Evolutionary conservation across 2,329 filamentous ascomycete species (phyloP), one percentile per base, ranked within the genome.

Genomic region (Metarhizium humberi): DNA sequence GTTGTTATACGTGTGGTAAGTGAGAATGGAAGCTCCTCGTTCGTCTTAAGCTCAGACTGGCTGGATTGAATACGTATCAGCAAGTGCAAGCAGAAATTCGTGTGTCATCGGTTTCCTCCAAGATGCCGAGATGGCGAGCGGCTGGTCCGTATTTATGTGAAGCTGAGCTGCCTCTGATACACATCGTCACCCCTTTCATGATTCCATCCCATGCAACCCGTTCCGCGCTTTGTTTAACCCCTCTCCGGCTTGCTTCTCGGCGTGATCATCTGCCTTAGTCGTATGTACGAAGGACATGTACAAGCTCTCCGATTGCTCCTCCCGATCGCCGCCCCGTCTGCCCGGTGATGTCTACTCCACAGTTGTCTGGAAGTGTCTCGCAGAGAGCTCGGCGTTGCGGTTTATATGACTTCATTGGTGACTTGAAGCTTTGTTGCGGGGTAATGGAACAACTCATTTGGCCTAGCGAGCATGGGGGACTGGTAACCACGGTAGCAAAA

Each of bases 381-480:
- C 55, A 50, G 29, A 47, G 50, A 57, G 52, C 46, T 58, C 57
- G 57, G 57, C 52, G 56, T 58, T 49, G 2, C 14, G 7, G 29
- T 13, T 46, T 45, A 40, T 16, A 13, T 32, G 46, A 47, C 40
- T 48, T 46, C 49, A 53, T 50, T 50, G 49, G 53, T 25, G 20
- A 43, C 50, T 29, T 45, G 45, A 30, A 48, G 45, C 20, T 48
- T 13, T 29, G 13, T 2, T 30, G 25, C 11, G 45, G 45, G 45
- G 42, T 34, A 11, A 34, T 11, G 10, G 32, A 34, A 34, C 32
- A 11, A 34, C 32, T 34, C 6, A 34, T 34, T 34, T 34, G 10
- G 32, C 10, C 6, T 13, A 43, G 32, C 18, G 14, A 38, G 52
- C 30, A 36, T 20, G 30, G 55, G 55, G 43, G 18, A 29, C 16